Conservation (phyloP, 768 basidiomycete species). For the Suillus fuscotomentosus region DNA sequence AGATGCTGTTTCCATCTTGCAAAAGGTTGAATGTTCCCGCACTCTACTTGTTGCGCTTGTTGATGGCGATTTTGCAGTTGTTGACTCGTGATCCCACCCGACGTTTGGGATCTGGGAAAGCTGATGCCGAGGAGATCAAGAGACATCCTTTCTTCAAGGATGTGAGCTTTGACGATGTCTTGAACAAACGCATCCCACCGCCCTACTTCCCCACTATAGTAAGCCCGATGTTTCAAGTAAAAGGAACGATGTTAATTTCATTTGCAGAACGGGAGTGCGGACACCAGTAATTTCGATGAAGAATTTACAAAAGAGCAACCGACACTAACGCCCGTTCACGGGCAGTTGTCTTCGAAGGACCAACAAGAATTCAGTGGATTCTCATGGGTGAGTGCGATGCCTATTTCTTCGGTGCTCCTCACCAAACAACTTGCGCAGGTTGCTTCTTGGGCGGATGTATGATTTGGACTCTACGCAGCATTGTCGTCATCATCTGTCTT, state of each 20-base stretch:
- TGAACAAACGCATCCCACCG: conserved; percentile 94
- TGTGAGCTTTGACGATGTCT: conserved; percentile 94
- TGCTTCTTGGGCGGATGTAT: conserved; percentile 62
- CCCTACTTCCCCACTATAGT: conserved; percentile 98
- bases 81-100: conserved; percentile 89
- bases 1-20: conserved; percentile 92
- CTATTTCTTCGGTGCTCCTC: background rate
- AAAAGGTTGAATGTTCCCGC: conserved; percentile 59
- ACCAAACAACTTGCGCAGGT: conserved; percentile 14
- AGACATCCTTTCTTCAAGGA: conserved; percentile 98
- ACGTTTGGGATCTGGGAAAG: conserved; percentile 87
- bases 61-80: conserved; percentile 48
- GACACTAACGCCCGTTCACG: conserved; percentile 95
- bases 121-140: conserved; percentile 97
- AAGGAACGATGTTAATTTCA: conserved; percentile 13
- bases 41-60: background rate
- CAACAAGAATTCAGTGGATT: conserved; percentile 97
- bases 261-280: conserved; percentile 73
- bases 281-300: conserved; percentile 93
- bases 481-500: conserved; percentile 28
- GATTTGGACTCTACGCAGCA: conserved; percentile 28
- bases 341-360: conserved; percentile 84
- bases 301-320: conserved; percentile 98
- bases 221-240: conserved; percentile 29
- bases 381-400: conserved; percentile 70